Evolutionary conservation across 2,329 filamentous ascomycete genomes (phyloP), one percentile per base, ranked within the genome.

Genomic region (Davidsoniella australis): DNA sequence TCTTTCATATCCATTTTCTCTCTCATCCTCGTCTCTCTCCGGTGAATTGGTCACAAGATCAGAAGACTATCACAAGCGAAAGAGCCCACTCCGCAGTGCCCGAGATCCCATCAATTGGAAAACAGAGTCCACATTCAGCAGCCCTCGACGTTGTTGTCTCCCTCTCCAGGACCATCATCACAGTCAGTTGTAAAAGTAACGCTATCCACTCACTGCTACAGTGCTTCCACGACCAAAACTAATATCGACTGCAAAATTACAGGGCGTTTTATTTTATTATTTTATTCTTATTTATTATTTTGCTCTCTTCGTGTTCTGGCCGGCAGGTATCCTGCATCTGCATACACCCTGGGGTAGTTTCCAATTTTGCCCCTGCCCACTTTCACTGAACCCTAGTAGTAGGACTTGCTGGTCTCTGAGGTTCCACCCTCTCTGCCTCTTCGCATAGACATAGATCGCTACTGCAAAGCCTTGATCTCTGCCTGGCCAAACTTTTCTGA

Each of bases 101-200:
- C 29, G 29, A 33, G 12, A 33, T 9, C 29, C 29, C 29, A 9
- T 33, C 29, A 33, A 33, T 33, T 33, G 8, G 29, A 33, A 33
- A 40, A 41, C 14, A 48, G 40, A 16, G 23, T 48, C 46, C 46
- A 48, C 12, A 24, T 48, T 18, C 46, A 48, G 5, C 12, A 36
- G 44, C 29, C 23, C 17, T 36, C 33, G 29, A 38, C 20, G 10
- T 46, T 29, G n/a, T 20, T 38, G 20, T 23, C 9, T 24, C 17
- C 33, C 9, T 38, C 8, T 18, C 10, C 6, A 33, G 14, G 8
- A 46, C 26, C 18, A 33, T 29, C 44, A 37, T 18, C 14, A 14
- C 4, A 5, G 23, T 20, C 33, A 29, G 16, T 24, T 14, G n/a
- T 33, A 29, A 24, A 8, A 16, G 16, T 24, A 33, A 38, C 29